Percentiles rank a stretch among this genome's conserved stretches.
Conservation (phyloP, 148 eudicot genomes). For the Vaccinium macrocarpon region DNA sequence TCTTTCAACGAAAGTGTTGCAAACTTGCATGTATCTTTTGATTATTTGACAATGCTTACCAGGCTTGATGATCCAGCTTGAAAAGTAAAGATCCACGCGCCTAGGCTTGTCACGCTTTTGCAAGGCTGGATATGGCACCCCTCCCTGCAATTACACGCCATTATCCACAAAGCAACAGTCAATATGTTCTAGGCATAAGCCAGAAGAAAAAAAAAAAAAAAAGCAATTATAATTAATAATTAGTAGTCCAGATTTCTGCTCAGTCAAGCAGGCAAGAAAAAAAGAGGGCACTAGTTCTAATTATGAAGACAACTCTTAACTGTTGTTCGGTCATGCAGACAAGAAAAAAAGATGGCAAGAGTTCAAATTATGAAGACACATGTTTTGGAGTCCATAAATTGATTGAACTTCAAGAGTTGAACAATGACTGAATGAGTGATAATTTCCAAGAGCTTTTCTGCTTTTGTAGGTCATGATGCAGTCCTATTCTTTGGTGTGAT, state of each 20-base stretch:
- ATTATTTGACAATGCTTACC: constrained; percentile 38
- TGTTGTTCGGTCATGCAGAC: too few species aligned
- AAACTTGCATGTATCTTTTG: not conserved
- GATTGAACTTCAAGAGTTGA: too few species aligned
- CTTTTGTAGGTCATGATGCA: too few species aligned
- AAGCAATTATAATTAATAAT: not conserved
- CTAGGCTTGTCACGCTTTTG: constrained; percentile 85
- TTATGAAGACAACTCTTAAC: not conserved
- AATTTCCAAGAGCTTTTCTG: too few species aligned
- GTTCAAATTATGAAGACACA: too few species aligned
- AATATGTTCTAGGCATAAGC: not conserved
- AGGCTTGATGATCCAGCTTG: constrained; percentile 93
- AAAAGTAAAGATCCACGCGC: constrained; percentile 91
- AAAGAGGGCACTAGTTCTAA: not conserved
- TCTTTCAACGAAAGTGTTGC: not conserved
- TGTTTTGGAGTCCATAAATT: too few species aligned
- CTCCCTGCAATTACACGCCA: constrained; percentile 41
- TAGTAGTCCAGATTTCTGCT: not conserved
- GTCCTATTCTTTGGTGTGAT: too few species aligned
- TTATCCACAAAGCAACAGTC: not conserved
- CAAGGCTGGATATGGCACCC: constrained; percentile 70
- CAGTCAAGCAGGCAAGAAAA: not conserved
- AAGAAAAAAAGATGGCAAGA: too few species aligned
- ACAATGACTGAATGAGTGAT: too few species aligned
- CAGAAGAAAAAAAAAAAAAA: not conserved